Conservation (phyloP, 257 asterid species). For the Galeopsis tetrahit region DNA sequence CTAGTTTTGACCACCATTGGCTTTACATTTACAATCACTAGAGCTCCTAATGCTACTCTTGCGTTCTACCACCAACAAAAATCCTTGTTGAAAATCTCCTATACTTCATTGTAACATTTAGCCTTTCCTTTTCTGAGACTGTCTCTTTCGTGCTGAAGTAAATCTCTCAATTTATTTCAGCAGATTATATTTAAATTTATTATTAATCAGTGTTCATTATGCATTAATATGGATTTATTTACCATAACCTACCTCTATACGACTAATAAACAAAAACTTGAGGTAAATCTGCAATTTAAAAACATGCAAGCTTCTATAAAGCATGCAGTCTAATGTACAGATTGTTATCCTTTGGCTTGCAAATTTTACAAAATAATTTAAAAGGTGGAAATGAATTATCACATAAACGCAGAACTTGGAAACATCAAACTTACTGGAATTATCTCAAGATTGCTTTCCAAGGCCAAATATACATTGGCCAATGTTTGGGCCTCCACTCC, state of each 20-base stretch:
- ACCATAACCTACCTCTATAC: constrained; percentile 16
- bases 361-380: neutral
- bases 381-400: constrained; percentile 16
- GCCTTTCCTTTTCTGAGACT: constrained; percentile 2
- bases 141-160: neutral
- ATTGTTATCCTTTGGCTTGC: constrained; percentile 23
- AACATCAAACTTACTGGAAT: constrained; percentile 73
- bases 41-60: constrained; percentile 4
- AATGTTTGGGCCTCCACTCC: constrained; percentile 99
- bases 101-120: neutral
- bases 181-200: constrained; percentile 12
- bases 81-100: neutral
- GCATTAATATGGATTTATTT: neutral
- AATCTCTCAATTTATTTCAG: constrained; percentile 22
- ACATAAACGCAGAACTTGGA: constrained; percentile 11
- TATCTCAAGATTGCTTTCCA: constrained; percentile 98
- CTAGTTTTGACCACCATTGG: constrained; percentile 19
- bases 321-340: constrained; percentile 22
- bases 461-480: constrained; percentile 95
- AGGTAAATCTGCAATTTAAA: constrained; percentile 9
- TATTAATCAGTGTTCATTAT: neutral
- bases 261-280: neutral
- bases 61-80: neutral
- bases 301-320: constrained; percentile 21
- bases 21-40: neutral